Evolutionary conservation across 345 rosid genomes (phyloP).

Genomic region (Brassica rapa): DNA sequence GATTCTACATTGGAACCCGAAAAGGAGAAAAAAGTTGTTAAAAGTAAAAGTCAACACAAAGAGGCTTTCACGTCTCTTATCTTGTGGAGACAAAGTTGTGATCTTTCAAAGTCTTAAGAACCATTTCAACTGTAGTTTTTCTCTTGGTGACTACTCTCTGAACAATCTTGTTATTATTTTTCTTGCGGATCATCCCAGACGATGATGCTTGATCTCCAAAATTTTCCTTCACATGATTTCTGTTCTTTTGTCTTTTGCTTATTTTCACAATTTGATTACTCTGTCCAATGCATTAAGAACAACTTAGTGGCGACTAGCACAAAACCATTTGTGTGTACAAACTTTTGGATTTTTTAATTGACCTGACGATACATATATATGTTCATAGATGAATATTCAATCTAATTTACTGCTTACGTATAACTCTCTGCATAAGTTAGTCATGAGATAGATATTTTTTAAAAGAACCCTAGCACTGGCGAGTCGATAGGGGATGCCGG

Average conservation of each 20-base stretch:
- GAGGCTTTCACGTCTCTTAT: slow-evolving; percentile 40
- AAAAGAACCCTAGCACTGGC: too few species aligned
- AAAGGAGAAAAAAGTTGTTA: not conserved
- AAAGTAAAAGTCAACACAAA: slow-evolving; percentile 23
- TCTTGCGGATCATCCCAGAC: slow-evolving; percentile 15
- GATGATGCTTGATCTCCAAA: slow-evolving; percentile 14
- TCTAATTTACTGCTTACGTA: too few species aligned
- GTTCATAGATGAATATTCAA: too few species aligned
- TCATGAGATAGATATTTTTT: too few species aligned
- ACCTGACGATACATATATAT: not conserved
- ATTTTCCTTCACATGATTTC: not conserved
- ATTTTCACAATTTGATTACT: slow-evolving; percentile 34
- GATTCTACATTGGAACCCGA: slow-evolving; percentile 2
- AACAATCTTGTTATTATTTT: slow-evolving; percentile 17
- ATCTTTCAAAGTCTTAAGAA: slow-evolving; percentile 27
- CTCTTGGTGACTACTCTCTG: slow-evolving; percentile 21
- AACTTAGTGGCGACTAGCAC: not conserved
- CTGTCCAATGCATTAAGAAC: slow-evolving; percentile 27
- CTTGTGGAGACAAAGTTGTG: slow-evolving; percentile 37
- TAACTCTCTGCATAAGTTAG: too few species aligned
- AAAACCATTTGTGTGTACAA: not conserved
- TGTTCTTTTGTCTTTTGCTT: slow-evolving; percentile 27
- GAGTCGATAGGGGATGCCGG: too few species aligned
- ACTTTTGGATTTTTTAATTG: not conserved
- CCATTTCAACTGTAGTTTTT: slow-evolving; percentile 36